Base-by-base conservation (phyloP, 1,284 basidiomycete species). In the Pyrrhoderma lamaoense region DNA sequence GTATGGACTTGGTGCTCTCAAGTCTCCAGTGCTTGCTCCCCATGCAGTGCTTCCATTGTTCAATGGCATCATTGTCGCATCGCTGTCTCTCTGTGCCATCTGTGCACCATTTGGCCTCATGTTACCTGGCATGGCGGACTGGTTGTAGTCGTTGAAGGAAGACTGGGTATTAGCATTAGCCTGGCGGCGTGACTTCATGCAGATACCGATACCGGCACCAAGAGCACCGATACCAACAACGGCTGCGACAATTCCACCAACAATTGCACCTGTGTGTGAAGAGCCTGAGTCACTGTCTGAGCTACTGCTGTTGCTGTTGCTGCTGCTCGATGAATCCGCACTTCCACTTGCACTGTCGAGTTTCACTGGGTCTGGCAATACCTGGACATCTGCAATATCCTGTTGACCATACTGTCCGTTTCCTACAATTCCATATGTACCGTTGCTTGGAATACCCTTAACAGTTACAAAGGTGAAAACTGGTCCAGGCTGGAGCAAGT, bases 401-500 rank as follows among this genome's bases (percentile, higher is more conserved):
- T 94, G 91, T 0, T 66, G 65, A 42, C 80, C 89, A 27, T 94
- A 73, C 56, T 80, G 69, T 22, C 92, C 91, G 56, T 72, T 82
- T n/a, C 93, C 93, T 40, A 93, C 75, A 58, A 79, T 87, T 53
- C 93, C 73, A 65, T 77, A 77, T 0, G 77, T 75, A 0, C 87
- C 92, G 51, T 84, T 83, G 51, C 82, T 86, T 0, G 93, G 93
- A 16, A 96, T 81, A 45, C 90, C 93, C 59, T 86, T 73, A 59
- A 93, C 71, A 37, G 81, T 82, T 57, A 94, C 85, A 64, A 82
- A 95, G 52, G 93, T 59, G 57, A 93, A 74, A 1, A 81, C 86
- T 2, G 92, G 91, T 13, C 93, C 93, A 9, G 93, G 93, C 34
- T 82, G 83, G 74, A 93, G 78, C 56, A 95, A 70, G 62, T 86